phyloP scores from a whole-genome alignment of 352 stramenopile species.

The Phytopythium helicoides region DNA sequence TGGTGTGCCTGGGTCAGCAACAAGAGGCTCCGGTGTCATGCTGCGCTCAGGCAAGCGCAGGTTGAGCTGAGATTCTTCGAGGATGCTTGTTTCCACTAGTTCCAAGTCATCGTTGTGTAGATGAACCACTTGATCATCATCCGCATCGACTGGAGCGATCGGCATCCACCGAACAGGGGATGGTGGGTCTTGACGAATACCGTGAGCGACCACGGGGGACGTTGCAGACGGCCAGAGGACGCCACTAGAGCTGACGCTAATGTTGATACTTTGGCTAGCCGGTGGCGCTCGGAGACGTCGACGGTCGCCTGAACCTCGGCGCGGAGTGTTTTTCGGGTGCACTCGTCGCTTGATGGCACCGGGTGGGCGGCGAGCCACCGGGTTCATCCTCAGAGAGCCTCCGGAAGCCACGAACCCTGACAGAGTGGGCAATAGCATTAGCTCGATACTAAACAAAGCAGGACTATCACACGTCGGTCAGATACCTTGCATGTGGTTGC shows the following conservation, averaged over 20 bases:
- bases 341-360: constrained; percentile 33
- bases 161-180: constrained; percentile 45
- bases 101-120: constrained; percentile 34
- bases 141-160: constrained; percentile 27
- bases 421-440: neutral
- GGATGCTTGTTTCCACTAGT: constrained; percentile 39
- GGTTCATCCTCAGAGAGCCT: constrained; percentile 47
- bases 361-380: constrained; percentile 29
- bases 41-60: constrained; percentile 59
- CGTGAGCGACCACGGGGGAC: constrained; percentile 3
- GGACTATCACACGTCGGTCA: neutral
- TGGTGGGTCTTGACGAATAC: constrained; percentile 6
- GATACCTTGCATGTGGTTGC: constrained; percentile 66
- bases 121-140: constrained; percentile 25
- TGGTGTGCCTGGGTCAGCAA: constrained; percentile 17
- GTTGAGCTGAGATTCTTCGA: constrained; percentile 49
- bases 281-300: constrained; percentile 12
- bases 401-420: constrained; percentile 50
- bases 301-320: constrained; percentile 38
- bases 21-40: constrained; percentile 47
- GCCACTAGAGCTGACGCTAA: neutral
- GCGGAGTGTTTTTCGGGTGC: constrained; percentile 39
- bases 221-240: neutral
- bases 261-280: neutral
- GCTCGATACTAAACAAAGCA: too few relatives aligned